phyloP scores from a whole-genome alignment of 2,329 filamentous ascomycete species.

The Annulohypoxylon truncatum region DNA sequence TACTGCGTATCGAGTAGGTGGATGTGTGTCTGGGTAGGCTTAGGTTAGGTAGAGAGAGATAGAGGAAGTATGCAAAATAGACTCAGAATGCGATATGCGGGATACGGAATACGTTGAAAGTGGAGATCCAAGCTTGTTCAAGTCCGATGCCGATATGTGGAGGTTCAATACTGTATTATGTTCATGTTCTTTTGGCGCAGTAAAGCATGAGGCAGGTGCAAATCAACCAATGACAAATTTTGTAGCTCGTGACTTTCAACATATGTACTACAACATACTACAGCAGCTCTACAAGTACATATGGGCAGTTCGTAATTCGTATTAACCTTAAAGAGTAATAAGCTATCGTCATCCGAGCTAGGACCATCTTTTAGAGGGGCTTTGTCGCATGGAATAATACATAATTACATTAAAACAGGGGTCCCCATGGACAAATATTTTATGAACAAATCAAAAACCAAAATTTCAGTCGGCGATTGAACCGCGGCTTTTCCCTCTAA shows the following conservation, averaged over 20 bases:
- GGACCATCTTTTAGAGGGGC: constrained; percentile 19
- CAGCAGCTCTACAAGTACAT: too few relatives aligned
- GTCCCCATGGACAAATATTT: neutral
- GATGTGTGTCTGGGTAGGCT: neutral
- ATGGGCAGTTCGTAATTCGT: neutral
- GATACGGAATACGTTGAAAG: neutral
- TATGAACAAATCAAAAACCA: neutral
- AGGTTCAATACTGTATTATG: neutral
- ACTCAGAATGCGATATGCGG: neutral
- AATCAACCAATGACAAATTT: constrained; percentile 17
- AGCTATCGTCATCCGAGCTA: constrained; percentile 25
- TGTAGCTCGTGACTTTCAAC: neutral
- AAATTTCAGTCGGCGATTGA: constrained; percentile 25
- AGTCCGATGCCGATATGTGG: constrained; percentile 14
- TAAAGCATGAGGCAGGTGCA: neutral
- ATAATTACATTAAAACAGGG: neutral
- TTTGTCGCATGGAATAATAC: constrained; percentile 24
- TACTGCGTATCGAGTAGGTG: neutral
- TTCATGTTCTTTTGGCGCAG: constrained; percentile 5
- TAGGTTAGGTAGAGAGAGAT: neutral
- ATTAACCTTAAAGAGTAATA: constrained; percentile 35
- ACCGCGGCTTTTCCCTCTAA: constrained; percentile 17
- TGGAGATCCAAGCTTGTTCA: constrained; percentile 17
- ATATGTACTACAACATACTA: neutral
- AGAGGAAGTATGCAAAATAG: neutral